Conservation (phyloP, 2,329 filamentous ascomycete genomes). For the Diplocarpon mali region DNA sequence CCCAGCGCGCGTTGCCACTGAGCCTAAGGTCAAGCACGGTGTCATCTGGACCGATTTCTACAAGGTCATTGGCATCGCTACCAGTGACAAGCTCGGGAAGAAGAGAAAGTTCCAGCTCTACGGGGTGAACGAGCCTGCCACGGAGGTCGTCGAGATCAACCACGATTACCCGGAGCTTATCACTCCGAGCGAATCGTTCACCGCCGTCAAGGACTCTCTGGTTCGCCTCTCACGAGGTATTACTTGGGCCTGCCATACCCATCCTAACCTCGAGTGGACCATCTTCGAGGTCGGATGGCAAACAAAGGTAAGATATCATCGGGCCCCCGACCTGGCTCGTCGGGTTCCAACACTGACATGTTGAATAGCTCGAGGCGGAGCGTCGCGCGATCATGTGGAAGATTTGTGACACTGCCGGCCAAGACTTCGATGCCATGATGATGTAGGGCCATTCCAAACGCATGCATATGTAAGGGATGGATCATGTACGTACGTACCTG, state of each 20-base stretch:
- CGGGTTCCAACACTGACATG: too few relatives aligned
- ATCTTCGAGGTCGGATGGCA: slow-evolving; percentile 1
- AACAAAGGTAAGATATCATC: background rate
- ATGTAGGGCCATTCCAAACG: background rate
- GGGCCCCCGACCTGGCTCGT: too few relatives aligned
- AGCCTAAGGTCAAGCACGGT: background rate
- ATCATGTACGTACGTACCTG: background rate
- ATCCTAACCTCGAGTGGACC: background rate
- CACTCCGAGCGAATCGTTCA: background rate
- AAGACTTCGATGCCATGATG: background rate
- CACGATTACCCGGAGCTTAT: background rate
- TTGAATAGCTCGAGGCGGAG: background rate
- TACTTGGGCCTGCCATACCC: background rate
- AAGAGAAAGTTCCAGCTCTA: background rate
- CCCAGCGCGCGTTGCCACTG: background rate
- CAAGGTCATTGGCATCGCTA: background rate
- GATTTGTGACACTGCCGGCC: background rate
- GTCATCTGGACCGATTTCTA: slow-evolving; percentile 1
- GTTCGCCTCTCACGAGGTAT: background rate
- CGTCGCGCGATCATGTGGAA: background rate
- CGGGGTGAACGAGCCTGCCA: background rate
- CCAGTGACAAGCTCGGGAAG: background rate
- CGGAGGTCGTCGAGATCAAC: background rate
- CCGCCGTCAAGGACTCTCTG: background rate
- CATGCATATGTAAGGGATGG: background rate